These are phyloP conservation scores for Pinus taeda DNA, from an alignment of 75 land plant genomes.

Conservation along the genomic window DNA sequence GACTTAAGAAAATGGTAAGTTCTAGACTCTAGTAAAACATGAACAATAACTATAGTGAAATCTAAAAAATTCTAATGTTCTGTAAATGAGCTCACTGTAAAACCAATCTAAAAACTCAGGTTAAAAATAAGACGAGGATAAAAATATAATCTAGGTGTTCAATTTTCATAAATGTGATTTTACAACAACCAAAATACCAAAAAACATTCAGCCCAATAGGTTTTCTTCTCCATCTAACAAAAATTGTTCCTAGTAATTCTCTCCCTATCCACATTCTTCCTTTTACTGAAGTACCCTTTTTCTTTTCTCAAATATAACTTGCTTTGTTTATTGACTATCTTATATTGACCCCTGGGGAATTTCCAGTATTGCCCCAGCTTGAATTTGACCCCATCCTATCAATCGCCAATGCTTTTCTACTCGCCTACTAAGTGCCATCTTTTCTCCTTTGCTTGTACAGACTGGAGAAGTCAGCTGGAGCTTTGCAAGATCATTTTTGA, in stretches of 20 bases:
- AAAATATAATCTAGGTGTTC: no score
- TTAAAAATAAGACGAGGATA: no score
- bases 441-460: conserved; percentile 96
- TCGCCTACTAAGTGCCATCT: conserved; percentile 89
- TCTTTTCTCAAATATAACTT: neutral
- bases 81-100: no score
- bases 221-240: conserved; percentile 69
- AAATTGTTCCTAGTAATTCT: conserved; percentile 46
- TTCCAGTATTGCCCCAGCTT: conserved; percentile 83
- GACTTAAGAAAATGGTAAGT: no score
- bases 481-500: conserved; percentile 95
- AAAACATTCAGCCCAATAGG: neutral
- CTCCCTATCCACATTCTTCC: conserved; percentile 57
- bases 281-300: neutral
- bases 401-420: conserved; percentile 99
- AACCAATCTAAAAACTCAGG: no score
- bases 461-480: conserved; percentile 95
- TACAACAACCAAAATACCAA: no score
- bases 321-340: neutral
- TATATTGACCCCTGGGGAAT: conserved; percentile 63
- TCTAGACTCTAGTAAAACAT: no score
- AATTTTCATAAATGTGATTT: no score
- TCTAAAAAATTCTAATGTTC: no score
- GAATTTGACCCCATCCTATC: conserved; percentile 99
- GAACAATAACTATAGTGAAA: no score